Evolutionary conservation across 345 rosid species (phyloP).

Genomic region (Abelmoschus esculentus): DNA sequence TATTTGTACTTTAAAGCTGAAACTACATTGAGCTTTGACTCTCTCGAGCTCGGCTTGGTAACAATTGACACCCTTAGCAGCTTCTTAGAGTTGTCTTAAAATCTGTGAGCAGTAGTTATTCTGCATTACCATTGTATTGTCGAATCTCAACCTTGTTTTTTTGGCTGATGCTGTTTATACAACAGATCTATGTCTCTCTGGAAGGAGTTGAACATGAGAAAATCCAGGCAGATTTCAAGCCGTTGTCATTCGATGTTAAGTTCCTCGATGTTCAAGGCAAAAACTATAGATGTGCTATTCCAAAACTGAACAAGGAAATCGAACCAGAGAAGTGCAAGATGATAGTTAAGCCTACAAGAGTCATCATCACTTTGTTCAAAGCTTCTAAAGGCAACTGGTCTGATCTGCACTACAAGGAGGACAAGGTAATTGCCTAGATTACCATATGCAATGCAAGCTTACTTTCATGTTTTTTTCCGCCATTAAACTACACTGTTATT

Average conservation of each 20-base stretch:
- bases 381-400: slow-evolving; percentile 81
- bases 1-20: background rate
- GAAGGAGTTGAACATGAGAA: slow-evolving; percentile 79
- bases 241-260: slow-evolving; percentile 57
- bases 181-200: slow-evolving; percentile 63
- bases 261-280: slow-evolving; percentile 78
- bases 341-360: slow-evolving; percentile 67
- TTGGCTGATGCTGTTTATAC: background rate
- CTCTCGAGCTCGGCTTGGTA: too few relatives aligned
- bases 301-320: slow-evolving; percentile 69
- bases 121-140: background rate
- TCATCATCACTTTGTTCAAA: slow-evolving; percentile 54
- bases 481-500: background rate
- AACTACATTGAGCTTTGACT: background rate
- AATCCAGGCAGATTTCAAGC: slow-evolving; percentile 58
- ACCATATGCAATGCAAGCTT: background rate
- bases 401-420: slow-evolving; percentile 81
- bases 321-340: slow-evolving; percentile 75
- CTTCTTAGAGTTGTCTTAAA: background rate
- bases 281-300: slow-evolving; percentile 62
- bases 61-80: background rate
- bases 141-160: background rate
- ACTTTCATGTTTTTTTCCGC: background rate
- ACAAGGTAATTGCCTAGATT: slow-evolving; percentile 48
- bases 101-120: background rate